Evolutionary conservation across 371 early-diverging fungal genomes (phyloP).

Genomic region (Chytridium lagenaria): DNA sequence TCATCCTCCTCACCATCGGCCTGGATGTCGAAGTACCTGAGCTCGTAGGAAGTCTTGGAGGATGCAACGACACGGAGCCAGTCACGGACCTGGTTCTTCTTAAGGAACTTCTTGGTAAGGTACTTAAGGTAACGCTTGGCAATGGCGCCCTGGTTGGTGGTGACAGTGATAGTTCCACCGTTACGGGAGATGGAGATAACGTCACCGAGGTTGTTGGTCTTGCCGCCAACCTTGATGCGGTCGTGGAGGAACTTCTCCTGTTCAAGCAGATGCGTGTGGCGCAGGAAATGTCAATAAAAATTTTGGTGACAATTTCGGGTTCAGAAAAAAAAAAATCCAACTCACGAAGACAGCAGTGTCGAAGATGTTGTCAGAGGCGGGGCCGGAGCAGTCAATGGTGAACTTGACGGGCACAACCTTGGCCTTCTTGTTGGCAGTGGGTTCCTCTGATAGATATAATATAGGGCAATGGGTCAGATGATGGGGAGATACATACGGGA

Average conservation of each 20-base stretch:
- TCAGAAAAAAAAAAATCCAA: conserved; percentile 27
- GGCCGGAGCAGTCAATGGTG: conserved; percentile 93
- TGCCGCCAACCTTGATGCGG: conserved; percentile 97
- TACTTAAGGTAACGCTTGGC: conserved; percentile 99
- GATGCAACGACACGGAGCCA: conserved; percentile 96
- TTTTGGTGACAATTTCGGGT: conserved; percentile 16
- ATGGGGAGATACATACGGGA: too few relatives aligned
- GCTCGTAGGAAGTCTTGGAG: conserved; percentile 90
- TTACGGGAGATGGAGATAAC: conserved; percentile 83
- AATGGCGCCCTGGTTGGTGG: conserved; percentile 60
- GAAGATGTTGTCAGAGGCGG: conserved; percentile 95
- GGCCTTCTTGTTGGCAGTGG: conserved; percentile 33
- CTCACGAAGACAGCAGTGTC: conserved; percentile 93
- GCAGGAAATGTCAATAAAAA: background rate
- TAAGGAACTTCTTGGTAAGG: conserved; percentile 99
- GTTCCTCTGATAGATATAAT: too few relatives aligned
- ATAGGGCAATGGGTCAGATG: too few relatives aligned
- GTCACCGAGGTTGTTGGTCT: conserved; percentile 94
- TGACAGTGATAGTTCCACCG: conserved; percentile 81
- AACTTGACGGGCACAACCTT: conserved; percentile 52
- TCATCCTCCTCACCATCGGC: conserved; percentile 84
- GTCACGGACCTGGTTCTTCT: conserved; percentile 98
- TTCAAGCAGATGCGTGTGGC: conserved; percentile 1
- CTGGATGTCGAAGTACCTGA: conserved; percentile 93
- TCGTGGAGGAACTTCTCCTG: conserved; percentile 96